Conservation (phyloP, 2,329 filamentous ascomycete species). For the Aspergillus quadrilineatus region DNA sequence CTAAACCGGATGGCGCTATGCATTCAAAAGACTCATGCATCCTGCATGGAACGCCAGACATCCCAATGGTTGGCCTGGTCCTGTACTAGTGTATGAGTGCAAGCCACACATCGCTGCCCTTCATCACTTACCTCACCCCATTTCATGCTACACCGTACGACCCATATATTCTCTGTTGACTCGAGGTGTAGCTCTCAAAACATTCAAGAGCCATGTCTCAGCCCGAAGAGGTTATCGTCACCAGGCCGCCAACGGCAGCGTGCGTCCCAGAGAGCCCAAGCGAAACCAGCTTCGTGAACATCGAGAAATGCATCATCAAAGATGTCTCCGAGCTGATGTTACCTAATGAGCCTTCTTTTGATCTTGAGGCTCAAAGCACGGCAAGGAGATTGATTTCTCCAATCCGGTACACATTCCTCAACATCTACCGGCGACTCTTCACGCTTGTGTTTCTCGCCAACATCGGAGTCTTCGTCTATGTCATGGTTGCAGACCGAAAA, state of each 20-base stretch:
- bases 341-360: slow-evolving; percentile 19
- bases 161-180: background rate
- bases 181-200: background rate
- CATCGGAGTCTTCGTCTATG: slow-evolving; percentile 36
- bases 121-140: background rate
- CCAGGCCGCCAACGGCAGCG: slow-evolving; percentile 13
- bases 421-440: slow-evolving; percentile 46
- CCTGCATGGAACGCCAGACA: slow-evolving; percentile 9
- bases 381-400: slow-evolving; percentile 27
- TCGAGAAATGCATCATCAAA: slow-evolving; percentile 17
- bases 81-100: slow-evolving; percentile 9
- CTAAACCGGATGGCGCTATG: slow-evolving; percentile 18
- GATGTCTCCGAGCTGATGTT: slow-evolving; percentile 19
- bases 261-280: slow-evolving; percentile 19
- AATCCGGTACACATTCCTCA: slow-evolving; percentile 38
- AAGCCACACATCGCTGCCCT: slow-evolving; percentile 1
- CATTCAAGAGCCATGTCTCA: slow-evolving; percentile 17
- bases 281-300: slow-evolving; percentile 22
- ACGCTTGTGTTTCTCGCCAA: slow-evolving; percentile 43
- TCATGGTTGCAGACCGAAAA: slow-evolving; percentile 37
- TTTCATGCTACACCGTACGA: background rate
- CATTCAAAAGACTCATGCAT: slow-evolving; percentile 20
- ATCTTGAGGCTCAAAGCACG: slow-evolving; percentile 31
- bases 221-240: slow-evolving; percentile 6
- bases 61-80: slow-evolving; percentile 4